Base-by-base conservation (phyloP, 1,284 basidiomycete species). In the Cryptococcus neoformans region DNA sequence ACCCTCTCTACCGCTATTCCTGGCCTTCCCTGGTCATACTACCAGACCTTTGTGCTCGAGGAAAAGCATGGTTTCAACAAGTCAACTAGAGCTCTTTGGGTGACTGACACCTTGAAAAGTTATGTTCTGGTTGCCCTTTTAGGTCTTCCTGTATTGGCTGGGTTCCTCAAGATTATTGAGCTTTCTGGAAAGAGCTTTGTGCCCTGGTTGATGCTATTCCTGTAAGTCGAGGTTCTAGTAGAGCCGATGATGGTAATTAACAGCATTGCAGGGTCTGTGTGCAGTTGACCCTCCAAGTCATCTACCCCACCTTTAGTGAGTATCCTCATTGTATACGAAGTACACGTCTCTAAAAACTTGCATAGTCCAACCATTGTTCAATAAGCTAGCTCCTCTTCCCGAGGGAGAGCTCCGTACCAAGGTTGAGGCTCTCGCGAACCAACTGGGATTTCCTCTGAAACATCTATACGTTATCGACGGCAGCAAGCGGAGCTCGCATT, bases 21-120 rank as follows among this genome's bases (percentile, higher is more conserved):
- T 0, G 80, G 83, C 2, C 77, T 89, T 35, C 91, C 92, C 6
- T 79, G 91, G 50, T 84, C 83, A 37, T 81, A 88, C 40, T 97
- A 96, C 80, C 84, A 86, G 62, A 94, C 91, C 2, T 99, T 99
- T 74, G 88, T 94, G 10, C 82, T 99, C 45, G 96, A 99, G 77
- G 88, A 96, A 75, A 87, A 87, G 64, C 92, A 97, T 68, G 94
- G 93, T 0, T 98, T 98, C 83, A 98, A 98, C 83, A 97, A 97
- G 80, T 92, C 87, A 14, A 92, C 92, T 0, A 83, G 84, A 1
- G 65, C 66, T 6, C 81, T 93, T 3, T 96, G 90, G 73, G 72
- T 92, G 56, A 78, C 82, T 2, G 93, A 97, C 75, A 78, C 89
- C 45, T 46, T 94, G 67, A 97, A 96, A 78, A 83, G 85, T 17